Evolutionary conservation across 2,329 filamentous ascomycete species (phyloP), one percentile per base, ranked within the genome.

Genomic region (Monilinia polystroma): DNA sequence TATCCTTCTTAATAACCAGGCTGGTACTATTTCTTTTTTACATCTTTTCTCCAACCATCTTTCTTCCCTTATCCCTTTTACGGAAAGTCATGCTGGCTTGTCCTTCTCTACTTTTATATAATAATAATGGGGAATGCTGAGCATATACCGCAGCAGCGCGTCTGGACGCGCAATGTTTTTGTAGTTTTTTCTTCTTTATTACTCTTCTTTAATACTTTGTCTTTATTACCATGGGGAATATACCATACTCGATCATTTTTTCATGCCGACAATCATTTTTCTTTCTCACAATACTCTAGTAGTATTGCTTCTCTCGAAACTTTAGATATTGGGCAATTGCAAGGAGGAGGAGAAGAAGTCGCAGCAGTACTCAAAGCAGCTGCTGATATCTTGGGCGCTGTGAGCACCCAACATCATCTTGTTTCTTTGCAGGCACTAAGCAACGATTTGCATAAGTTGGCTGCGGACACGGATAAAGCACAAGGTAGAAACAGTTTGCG

Each of bases 91-190:
- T 65, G 45, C 26, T 59, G 29, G 20, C 32, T 66, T 45, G 54
- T 38, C 35, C 16, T 35, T 23, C 47, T n/a, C 18, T 60, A 29
- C 35, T 53, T 60, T 43, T 52, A 38, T 18, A 32, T 62, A 23
- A 11, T 60, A 47, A 53, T 32, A 32, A 66, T 66, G 63, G 63
- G 63, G 12, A 60, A 60, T 60, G 63, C 47, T 66, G 63, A 66
- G 23, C 55, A 66, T 66, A n/a, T 35, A 23, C 63, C 63, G 20
- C 23, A 41, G 43, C 43, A 59, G 41, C 54, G 63, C 63, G 63
- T 60, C 54, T 59, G 63, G 63, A 66, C 63, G 54, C 63, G 55
- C 7, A 59, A 60, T 45, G 14, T 52, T 51, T 66, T 66, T 16
- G 7, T 66, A 60, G 53, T 53, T 12, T 66, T 66, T 32, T 45